These are phyloP conservation scores for Orbilia ellipsospora DNA, from an alignment of 2,329 filamentous ascomycete genomes.

Conservation along the genomic window DNA sequence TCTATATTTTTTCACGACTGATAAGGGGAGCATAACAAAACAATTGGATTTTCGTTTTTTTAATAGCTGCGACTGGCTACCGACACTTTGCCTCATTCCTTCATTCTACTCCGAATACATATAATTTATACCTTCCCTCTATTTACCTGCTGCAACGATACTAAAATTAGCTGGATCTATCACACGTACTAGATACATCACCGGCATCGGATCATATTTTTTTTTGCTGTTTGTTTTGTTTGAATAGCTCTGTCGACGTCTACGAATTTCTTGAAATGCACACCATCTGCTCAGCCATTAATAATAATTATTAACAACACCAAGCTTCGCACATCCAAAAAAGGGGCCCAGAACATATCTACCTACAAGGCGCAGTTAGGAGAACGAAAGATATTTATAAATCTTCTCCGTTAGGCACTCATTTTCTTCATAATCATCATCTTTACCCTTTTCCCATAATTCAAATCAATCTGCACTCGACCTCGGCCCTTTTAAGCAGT, in stretches of 20 bases:
- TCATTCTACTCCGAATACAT: too few species aligned
- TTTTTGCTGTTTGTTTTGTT: neutral
- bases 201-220: neutral
- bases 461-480: too few species aligned
- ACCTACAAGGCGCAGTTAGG: neutral
- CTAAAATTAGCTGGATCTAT: constrained; percentile 2
- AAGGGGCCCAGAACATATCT: neutral
- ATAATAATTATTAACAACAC: constrained; percentile 5
- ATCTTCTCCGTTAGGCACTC: neutral
- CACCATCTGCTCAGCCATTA: neutral
- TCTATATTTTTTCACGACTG: too few species aligned
- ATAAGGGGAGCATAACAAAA: too few species aligned
- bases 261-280: constrained; percentile 5
- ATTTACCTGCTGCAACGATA: neutral
- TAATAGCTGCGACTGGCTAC: too few species aligned
- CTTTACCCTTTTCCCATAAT: neutral
- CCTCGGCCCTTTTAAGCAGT: neutral
- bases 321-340: neutral
- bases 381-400: neutral
- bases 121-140: neutral
- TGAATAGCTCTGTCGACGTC: constrained; percentile 9
- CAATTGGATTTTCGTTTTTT: too few species aligned
- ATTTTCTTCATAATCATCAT: too few species aligned
- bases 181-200: neutral
- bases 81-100: too few species aligned